These are phyloP conservation scores for Saprolegnia diclina DNA, from an alignment of 352 stramenopile species.

Conservation along the genomic window DNA sequence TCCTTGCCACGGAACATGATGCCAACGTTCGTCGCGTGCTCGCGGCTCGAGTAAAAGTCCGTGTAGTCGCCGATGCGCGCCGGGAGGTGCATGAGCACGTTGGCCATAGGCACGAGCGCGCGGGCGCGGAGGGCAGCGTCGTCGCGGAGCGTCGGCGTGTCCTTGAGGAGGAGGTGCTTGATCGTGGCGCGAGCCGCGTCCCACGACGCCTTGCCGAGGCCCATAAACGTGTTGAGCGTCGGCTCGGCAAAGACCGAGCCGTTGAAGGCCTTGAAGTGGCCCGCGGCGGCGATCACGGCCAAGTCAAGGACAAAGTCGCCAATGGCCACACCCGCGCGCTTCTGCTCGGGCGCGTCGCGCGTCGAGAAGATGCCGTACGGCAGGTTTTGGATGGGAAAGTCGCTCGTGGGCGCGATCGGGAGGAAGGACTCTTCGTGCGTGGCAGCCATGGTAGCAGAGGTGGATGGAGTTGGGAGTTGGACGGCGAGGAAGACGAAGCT, in stretches of 20 bases:
- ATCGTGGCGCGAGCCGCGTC: slow-evolving; percentile 76
- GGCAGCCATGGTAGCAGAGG: not conserved
- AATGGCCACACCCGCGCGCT: slow-evolving; percentile 78
- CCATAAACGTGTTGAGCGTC: slow-evolving; percentile 92
- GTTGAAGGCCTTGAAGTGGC: slow-evolving; percentile 84
- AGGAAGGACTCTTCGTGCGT: slow-evolving; percentile 44
- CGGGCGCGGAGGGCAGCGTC: slow-evolving; percentile 64
- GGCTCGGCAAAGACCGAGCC: slow-evolving; percentile 67
- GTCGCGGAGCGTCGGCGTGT: slow-evolving; percentile 69
- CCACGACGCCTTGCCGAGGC: slow-evolving; percentile 82
- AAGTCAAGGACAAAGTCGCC: slow-evolving; percentile 86
- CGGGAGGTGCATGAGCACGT: slow-evolving; percentile 88
- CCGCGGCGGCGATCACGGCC: slow-evolving; percentile 80
- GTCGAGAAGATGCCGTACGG: slow-evolving; percentile 93
- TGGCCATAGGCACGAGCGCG: slow-evolving; percentile 73
- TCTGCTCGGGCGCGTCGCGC: slow-evolving; percentile 48
- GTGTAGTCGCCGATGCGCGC: slow-evolving; percentile 95
- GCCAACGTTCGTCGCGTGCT: slow-evolving; percentile 95
- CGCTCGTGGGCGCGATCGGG: slow-evolving; percentile 42
- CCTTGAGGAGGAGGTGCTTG: slow-evolving; percentile 76
- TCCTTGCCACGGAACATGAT: slow-evolving; percentile 91
- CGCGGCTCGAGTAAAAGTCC: slow-evolving; percentile 95
- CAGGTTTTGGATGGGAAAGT: slow-evolving; percentile 95
- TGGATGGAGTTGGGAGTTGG: not conserved
- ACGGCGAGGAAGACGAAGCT: not conserved